A percentile compares a stretch with the other conserved stretches of the same genome.
Conservation (phyloP, 176 grass and related monocot species). For the Leersia perrieri region DNA sequence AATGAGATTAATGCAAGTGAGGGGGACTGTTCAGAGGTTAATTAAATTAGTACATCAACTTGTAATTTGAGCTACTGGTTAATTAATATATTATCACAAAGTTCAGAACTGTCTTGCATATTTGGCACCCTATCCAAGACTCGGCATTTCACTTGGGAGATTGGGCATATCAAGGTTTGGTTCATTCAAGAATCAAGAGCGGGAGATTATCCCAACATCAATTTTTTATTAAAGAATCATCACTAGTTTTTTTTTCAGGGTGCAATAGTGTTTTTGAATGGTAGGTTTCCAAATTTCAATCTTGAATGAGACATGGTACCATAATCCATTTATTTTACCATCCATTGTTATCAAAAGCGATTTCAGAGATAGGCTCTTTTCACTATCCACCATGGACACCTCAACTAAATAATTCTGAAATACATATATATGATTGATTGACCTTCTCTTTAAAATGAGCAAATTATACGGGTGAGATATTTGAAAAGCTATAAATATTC, state of each 20-base stretch:
- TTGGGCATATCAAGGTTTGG: constrained; percentile 31
- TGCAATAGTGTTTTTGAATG: background rate
- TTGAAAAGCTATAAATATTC: background rate
- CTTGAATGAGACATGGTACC: background rate
- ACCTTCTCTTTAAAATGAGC: background rate
- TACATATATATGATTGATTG: background rate
- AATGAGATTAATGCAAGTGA: background rate
- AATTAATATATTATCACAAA: background rate
- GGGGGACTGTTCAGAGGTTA: background rate
- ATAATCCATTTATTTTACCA: constrained; percentile 11
- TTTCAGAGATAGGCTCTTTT: background rate
- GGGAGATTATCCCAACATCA: background rate
- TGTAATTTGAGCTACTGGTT: background rate
- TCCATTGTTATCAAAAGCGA: background rate
- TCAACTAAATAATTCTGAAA: background rate
- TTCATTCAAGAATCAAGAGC: constrained; percentile 17
- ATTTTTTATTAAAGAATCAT: background rate
- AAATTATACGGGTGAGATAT: background rate
- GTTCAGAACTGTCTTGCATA: background rate
- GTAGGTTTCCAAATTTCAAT: background rate
- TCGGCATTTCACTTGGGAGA: constrained; percentile 22
- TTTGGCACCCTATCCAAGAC: constrained; percentile 40
- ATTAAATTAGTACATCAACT: background rate
- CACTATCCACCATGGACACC: background rate
- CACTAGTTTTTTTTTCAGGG: background rate